Evolutionary conservation across 1,139 yeast species (phyloP), one percentile per base, ranked within the genome.

Genomic region (Pneumocystis jirovecii): DNA sequence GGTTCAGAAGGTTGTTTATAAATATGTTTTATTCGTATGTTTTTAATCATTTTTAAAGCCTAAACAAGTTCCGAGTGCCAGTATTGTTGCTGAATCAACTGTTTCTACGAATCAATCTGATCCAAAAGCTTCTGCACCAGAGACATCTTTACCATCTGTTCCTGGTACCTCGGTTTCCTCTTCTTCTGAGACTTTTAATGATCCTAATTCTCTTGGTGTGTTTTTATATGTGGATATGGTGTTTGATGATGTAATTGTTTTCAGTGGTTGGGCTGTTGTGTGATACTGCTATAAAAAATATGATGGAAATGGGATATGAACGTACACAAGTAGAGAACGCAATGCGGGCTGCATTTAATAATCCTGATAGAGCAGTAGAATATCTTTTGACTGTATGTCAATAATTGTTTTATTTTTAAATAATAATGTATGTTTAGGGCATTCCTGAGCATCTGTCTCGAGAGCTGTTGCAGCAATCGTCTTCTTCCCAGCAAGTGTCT

Each of bases 301-400:
- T 93, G 74, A 83, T 90, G 85, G 97, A 89, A 72, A 90, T 93
- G 97, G 98, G 98, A 17, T 95, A 89, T 74, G 90, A 87, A 64
- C 84, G 96, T 71, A 81, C 84, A 6, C 89, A 89, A 74, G 97
- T 89, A 39, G 95, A 89, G 76, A 82, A 84, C 60, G 98, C 99
- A 0, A 80, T 93, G 74, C 84, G 96, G 72, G 96, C 97, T 21
- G 97, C 98, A 0, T 93, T 85, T 78, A 93, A 93, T 77, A 91
- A 93, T 76, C 98, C 99, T 35, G 97, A 93, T 74, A 85, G 98
- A 73, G 99, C 99, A 0, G 97, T 91, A 6, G 98, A 95, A 74
- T 91, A 93, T 75, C 80, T 93, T 67, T 78, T 93, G 71, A 89
- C 91, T 69, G 97, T 4, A 84, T 93, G 65, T 97, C 97, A 31